Evolutionary conservation across 192 early-diverging fungal species (phyloP), one percentile per base, ranked within the genome.

Genomic region (Dissophora ornata): DNA sequence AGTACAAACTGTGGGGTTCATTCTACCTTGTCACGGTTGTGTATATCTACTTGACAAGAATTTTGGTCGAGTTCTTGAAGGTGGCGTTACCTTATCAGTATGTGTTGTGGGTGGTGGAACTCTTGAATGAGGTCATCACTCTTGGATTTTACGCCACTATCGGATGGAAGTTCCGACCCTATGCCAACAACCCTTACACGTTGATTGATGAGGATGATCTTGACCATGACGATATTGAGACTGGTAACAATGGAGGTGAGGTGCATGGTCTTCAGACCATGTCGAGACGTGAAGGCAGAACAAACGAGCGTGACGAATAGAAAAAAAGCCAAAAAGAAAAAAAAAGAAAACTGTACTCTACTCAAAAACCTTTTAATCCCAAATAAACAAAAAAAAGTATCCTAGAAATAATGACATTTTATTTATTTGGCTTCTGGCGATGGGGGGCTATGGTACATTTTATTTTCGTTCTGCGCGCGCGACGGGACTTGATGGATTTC

Each of bases 1-100:
- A 83, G 52, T 85, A 87, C 58, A 81, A 84, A 40, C 55, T 87
- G 9, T 87, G 85, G 85, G 81, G 82, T 9, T 69, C 83, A 4
- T 85, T 87, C 68, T 87, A 87, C 32, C 50, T 87, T 11, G 68
- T 85, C 13, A 85, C 83, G 3, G 59, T 87, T 11, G 66, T 79
- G 1, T 87, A 87, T 50, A 69, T 87, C 28, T 87, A 87, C 46
- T 44, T 80, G 38, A 87, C 85, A 2, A 73, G 83, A 38, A 79
- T 87, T 33, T 25, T 87, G 59, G 80, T 85, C 10, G 49, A 68
- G 53, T 57, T 83, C 26, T 50, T 87, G 56, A 82, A 80, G 62
- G 80, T 75, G 11, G 62, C 80, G 0, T 66, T 87, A 2, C 85
- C 85, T 3, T 87, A 62, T 33, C 85, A 79, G 21, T 87, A 83